Evolutionary conservation across 23 red algal species (phyloP), one percentile per base, ranked within the genome.

Genomic region (Pyropia haitanensis): DNA sequence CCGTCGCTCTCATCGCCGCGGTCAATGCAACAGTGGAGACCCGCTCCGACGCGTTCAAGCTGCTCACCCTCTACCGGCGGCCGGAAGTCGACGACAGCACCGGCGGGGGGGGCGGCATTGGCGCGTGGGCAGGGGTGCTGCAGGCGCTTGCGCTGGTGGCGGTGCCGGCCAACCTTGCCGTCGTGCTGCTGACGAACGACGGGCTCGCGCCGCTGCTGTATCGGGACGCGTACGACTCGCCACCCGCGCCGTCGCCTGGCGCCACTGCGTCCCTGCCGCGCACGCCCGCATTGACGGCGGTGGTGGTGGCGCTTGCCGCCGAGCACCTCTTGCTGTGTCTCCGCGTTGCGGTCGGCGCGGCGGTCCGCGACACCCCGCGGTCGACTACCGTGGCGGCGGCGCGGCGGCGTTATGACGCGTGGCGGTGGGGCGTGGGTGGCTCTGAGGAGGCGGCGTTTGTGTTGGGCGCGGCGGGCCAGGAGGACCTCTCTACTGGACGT

Each of bases 41-140:
- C 14, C 72, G 83, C 44, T 78, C 75, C 16, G 83, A 88, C 59
- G 51, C 73, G 1, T 88, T 72, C 68, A 88, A 88, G 67, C 27
- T 79, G 2, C 56, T 88, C 9, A 74, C 56, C 19, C 60, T 88
- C 25, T 61, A 78, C 28, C 65, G 72, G 27, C 73, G 83, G 15
- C 64, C 83, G 0, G 53, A 73, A 55, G 73, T 66, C 26, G 83
- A 79, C 55, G 68, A 66, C 49, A 46, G 39, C 39, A 46, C 39
- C 10, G 39, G 39, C 10, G 39, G 39, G 7, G 83, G 71, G 1
- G 75, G 56, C 14, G 58, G 66, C 56, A 88, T 88, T 33, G 83
- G 83, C 13, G 58, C 56, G 15, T 88, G 83, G 83, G 21, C 59
- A n/a, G 27, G 18, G 5, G 56, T 78, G 2, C 56, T 88, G 32